Base-by-base conservation (phyloP, 352 stramenopile genomes). In the Phytophthora pini region DNA sequence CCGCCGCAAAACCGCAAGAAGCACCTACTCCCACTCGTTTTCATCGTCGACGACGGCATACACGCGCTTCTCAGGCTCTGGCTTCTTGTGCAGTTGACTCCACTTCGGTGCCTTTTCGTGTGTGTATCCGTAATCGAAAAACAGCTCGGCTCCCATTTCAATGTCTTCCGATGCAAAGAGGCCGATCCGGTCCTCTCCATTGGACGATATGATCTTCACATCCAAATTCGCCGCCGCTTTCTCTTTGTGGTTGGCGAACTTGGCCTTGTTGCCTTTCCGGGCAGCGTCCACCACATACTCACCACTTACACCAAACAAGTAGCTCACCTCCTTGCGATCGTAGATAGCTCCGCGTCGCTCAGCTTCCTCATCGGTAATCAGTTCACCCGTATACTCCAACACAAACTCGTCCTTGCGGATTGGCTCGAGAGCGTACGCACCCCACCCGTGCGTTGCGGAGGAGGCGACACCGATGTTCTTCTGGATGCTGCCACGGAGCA, bases 191-290 rank as follows among this genome's bases (percentile, higher is more conserved):
- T 95, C 77, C 54, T 98, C 91, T 15, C 94, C 94, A 45, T 97
- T 92, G 0, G 97, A 89, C 8, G 74, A 53, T 15, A 97, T 68
- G 53, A 97, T 93, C 51, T 84, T 88, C 5, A 94, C 82, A 50
- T 91, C 76, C 40, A 91, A 85, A 55, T 98, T 98, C 11, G 89
- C 79, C 5, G 61, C 53, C 17, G 72, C 70, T 46, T 70, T 67
- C 7, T 56, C 46, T 10, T 65, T 71, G 56, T 98, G 93, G 61
- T 98, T 97, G 1, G 90, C 86, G 74, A 97, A 98, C 56, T 96
- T 92, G 39, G 86, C 91, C 70, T 98, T 98, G 76, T 98, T 98
- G 15, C 97, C 96, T 65, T 97, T 94, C 24, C 87, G 82, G 31
- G 88, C 88, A 2, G 95, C 94, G 68, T 99, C 96, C 29, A 99